Evolutionary conservation across 495 filamentous ascomycete species (phyloP).

Genomic region (Lasiosphaeria hispida): DNA sequence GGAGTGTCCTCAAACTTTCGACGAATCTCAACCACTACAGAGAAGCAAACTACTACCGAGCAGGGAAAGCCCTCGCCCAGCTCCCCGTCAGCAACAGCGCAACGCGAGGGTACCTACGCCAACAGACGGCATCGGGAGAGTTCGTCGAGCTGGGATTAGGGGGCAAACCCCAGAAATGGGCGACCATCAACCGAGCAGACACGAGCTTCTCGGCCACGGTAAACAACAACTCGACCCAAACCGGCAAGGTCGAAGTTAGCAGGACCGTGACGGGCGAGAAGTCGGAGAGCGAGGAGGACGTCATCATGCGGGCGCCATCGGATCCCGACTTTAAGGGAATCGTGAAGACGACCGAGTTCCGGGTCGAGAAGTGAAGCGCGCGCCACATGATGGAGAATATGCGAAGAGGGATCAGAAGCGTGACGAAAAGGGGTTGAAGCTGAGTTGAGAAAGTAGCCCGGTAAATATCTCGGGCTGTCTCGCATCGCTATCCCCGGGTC

Average conservation of each 20-base stretch:
- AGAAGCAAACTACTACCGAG: conserved; percentile 30
- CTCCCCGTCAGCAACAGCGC: conserved; percentile 15
- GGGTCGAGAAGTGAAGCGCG: conserved; percentile 16
- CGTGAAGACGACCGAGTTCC: conserved; percentile 20
- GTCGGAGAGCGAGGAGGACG: conserved; percentile 10
- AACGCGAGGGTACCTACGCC: conserved; percentile 8
- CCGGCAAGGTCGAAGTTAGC: not conserved
- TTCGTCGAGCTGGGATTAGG: conserved; percentile 9
- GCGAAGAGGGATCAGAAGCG: too few species aligned
- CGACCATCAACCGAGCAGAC: conserved; percentile 4
- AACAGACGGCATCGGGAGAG: conserved; percentile 11
- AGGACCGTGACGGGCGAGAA: not conserved
- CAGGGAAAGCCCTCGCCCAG: conserved; percentile 27
- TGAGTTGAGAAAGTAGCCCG: too few species aligned
- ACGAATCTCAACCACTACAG: conserved; percentile 18
- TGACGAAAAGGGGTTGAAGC: too few species aligned
- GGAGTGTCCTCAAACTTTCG: conserved; percentile 25
- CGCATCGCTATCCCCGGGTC: too few species aligned
- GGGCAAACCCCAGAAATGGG: conserved; percentile 2
- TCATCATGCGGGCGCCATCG: not conserved
- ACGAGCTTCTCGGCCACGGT: conserved; percentile 12
- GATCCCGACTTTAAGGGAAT: conserved; percentile 19
- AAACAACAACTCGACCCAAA: not conserved
- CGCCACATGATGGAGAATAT: too few species aligned
- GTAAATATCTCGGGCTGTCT: too few species aligned